phyloP scores from a whole-genome alignment of 331 rosid genomes.

The Malus hybrid region DNA sequence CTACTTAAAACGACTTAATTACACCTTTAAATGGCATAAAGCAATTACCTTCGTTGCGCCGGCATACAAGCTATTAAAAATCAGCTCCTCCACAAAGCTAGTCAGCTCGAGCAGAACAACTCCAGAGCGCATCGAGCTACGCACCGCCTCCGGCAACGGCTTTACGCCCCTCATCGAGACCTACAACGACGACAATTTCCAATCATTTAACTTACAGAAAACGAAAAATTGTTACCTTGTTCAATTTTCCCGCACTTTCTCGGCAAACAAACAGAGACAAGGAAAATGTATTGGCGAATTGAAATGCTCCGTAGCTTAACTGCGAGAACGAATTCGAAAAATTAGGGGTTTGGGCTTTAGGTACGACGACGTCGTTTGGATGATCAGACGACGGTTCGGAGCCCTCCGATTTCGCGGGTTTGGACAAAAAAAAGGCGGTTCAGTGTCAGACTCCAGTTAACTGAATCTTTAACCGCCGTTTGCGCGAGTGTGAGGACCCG shows the following conservation, averaged over 20 bases:
- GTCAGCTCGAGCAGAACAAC: constrained; percentile 52
- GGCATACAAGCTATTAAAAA: constrained; percentile 74
- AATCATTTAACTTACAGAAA: neutral
- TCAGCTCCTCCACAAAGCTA: constrained; percentile 78
- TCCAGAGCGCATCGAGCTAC: constrained; percentile 74
- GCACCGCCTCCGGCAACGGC: constrained; percentile 46
- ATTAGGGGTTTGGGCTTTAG: neutral
- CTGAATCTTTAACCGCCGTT: neutral
- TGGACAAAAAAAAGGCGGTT: neutral
- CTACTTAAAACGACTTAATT: neutral
- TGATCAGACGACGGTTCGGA: neutral
- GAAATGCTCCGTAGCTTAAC: neutral
- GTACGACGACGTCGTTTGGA: constrained; percentile 4
- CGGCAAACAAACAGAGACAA: neutral
- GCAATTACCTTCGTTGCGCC: constrained; percentile 57
- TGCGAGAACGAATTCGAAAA: neutral
- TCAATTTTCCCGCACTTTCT: neutral
- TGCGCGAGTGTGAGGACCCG: no score
- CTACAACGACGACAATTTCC: neutral
- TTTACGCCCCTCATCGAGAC: constrained; percentile 46
- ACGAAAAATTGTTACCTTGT: neutral
- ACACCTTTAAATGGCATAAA: neutral
- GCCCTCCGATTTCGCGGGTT: neutral
- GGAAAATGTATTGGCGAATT: neutral
- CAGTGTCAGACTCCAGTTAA: neutral